phyloP scores from a whole-genome alignment of 2,329 filamentous ascomycete species.

The Aquanectria penicillioides region DNA sequence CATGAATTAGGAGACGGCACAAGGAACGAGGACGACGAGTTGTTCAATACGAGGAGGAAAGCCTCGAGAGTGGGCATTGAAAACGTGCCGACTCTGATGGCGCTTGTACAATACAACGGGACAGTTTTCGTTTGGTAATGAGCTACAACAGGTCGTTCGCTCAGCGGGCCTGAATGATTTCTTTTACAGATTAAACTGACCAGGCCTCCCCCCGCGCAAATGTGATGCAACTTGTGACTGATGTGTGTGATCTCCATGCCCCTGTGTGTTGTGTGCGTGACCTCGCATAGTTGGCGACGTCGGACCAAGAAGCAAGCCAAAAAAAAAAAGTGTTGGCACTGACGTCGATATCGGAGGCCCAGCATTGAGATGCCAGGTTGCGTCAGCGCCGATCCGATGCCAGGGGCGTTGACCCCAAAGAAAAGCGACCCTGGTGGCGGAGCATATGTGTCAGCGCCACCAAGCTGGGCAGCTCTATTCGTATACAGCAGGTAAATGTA shows the following conservation, averaged over 20 bases:
- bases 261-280: too few relatives aligned
- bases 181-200: conserved; percentile 31
- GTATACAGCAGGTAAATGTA: too few relatives aligned
- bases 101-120: conserved; percentile 44
- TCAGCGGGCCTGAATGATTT: conserved; percentile 37
- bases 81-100: conserved; percentile 34
- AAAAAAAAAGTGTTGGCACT: not conserved
- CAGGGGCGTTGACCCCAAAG: conserved; percentile 20
- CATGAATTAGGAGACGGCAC: conserved; percentile 15
- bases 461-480: not conserved
- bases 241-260: too few relatives aligned
- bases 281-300: too few relatives aligned
- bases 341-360: not conserved
- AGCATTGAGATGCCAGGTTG: conserved; percentile 7
- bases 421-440: not conserved
- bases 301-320: too few relatives aligned
- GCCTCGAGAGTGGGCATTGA: conserved; percentile 31
- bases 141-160: conserved; percentile 37
- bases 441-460: conserved; percentile 11
- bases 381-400: conserved; percentile 12
- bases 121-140: conserved; percentile 43
- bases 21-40: conserved; percentile 23
- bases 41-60: conserved; percentile 32
- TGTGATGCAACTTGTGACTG: not conserved
- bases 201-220: not conserved